phyloP scores from a whole-genome alignment of 257 asterid genomes.

The Solanum phureja region DNA sequence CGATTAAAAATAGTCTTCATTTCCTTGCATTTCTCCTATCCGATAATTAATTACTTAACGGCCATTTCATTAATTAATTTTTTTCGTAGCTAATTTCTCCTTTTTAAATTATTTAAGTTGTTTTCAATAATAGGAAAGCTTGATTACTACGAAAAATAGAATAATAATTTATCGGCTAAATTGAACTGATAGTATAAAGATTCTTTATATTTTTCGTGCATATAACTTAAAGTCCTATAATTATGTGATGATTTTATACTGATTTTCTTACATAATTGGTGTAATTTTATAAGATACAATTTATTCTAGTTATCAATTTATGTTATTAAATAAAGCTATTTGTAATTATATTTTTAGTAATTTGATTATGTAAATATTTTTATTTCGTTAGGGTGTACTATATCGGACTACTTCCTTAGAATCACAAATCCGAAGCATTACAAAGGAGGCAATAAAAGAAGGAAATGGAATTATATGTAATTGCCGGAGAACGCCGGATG shows the following conservation, averaged over 20 bases:
- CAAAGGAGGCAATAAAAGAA: slow-evolving; percentile 53
- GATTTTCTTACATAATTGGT: not conserved
- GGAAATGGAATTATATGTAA: slow-evolving; percentile 18
- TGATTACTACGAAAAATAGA: not conserved
- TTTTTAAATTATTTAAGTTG: too few relatives aligned
- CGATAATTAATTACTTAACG: not conserved
- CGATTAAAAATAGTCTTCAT: not conserved
- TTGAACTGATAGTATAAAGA: too few relatives aligned
- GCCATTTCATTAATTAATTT: not conserved
- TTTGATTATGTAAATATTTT: not conserved
- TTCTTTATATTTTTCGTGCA: not conserved
- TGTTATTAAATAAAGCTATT: not conserved
- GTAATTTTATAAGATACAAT: not conserved
- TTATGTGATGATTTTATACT: not conserved
- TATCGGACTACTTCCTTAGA: slow-evolving; percentile 70
- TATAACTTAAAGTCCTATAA: not conserved
- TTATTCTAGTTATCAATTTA: not conserved
- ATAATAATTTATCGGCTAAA: too few relatives aligned
- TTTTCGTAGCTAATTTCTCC: not conserved
- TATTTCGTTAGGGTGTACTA: slow-evolving; percentile 9
- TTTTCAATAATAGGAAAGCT: not conserved
- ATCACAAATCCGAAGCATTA: slow-evolving; percentile 42
- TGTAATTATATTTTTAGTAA: not conserved
- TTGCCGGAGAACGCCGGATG: slow-evolving; percentile 26
- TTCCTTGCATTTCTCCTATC: not conserved